Evolutionary conservation across 176 grass and related monocot genomes (phyloP), one percentile per base, ranked within the genome.

Genomic region (Zea luxurians): DNA sequence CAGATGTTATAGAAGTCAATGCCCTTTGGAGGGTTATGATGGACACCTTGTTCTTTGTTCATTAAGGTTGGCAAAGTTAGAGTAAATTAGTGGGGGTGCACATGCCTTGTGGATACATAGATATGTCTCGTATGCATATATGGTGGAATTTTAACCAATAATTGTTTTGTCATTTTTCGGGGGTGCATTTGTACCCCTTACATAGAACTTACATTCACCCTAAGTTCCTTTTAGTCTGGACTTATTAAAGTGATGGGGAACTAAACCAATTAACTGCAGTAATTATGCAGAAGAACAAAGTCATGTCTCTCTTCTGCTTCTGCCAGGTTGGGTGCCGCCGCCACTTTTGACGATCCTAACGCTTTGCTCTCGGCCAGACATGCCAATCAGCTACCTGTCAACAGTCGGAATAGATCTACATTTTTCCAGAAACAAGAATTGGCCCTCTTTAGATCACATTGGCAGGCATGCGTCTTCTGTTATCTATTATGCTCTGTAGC

Each of bases 361-460:
- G 76, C 81, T 58, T 74, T 77, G 64, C 76, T 86, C 60, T 71
- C 69, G 78, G 68, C 75, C 69, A 85, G 76, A 65, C 83, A 79
- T 68, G 75, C 52, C 72, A 69, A 64, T 75, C 73, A 84, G 47
- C 83, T 76, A 79, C 85, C 76, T 75, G 82, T 45, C 8, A 80
- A 90, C 42, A 61, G 36, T 71, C 88, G 50, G 66, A 86, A 74
- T 46, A 73, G 82, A 11, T 78, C 89, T 81, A 75, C 85, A 68
- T 87, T 94, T 86, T 94, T 98, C 76, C 90, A 85, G 82, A 94
- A 92, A 82, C 91, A 90, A 78, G 95, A 94, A 75, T 64, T 86
- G 62, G 86, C 87, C 68, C 95, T 98, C 75, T 77, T 90, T 76
- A 90, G 80, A 89, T 89, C 95, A 75, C 91, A 98, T 74, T 98